Base-by-base conservation (phyloP, 805 yeast species). In the Candida loeiensis region DNA sequence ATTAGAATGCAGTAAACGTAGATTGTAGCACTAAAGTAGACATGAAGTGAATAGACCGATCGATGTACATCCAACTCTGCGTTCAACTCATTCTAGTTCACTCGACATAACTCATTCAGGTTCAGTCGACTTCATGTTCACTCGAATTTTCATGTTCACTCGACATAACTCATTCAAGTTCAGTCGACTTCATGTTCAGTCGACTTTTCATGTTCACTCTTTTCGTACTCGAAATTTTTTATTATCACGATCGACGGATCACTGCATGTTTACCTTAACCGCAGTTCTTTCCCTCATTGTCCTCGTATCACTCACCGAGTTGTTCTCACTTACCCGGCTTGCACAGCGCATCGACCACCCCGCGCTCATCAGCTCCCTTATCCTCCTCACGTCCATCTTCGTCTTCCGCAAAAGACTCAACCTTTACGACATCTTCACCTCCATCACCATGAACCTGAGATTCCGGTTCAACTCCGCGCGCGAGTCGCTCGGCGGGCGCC, bases 381-480 rank as follows among this genome's bases (percentile, higher is more conserved):
- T 37, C 20, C 28, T 43, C 21, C 25, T 40, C 14, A 21, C 35
- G 5, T 11, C 39, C 6, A 11, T 31, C 27, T 19, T 35, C 6
- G 34, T 31, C 17, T 15, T 33, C 18, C 32, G 30, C 15, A 35
- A 35, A 15, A 28, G 15, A 9, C 27, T 28, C 36, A 36, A 29
- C 22, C 11, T 45, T 4, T 24, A 37, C 27, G 39, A 40, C 13
- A 18, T 41, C 16, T 19, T 41, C 16, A 41, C 36, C 21, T 24
- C 19, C n/a, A 20, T 38, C 14, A 16, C 37, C 17, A 41, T 45
- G 47, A 41, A 45, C 27, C 42, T 37, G 31, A 38, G 29, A 14
- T 36, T 31, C 36, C 32, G 40, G 22, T 34, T 36, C 34, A 38
- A 39, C 32, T 32, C 40, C 4, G 40, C 40, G n/a, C 42, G 42